phyloP scores from a whole-genome alignment of 2,329 filamentous ascomycete species.

The Hortaea werneckii region DNA sequence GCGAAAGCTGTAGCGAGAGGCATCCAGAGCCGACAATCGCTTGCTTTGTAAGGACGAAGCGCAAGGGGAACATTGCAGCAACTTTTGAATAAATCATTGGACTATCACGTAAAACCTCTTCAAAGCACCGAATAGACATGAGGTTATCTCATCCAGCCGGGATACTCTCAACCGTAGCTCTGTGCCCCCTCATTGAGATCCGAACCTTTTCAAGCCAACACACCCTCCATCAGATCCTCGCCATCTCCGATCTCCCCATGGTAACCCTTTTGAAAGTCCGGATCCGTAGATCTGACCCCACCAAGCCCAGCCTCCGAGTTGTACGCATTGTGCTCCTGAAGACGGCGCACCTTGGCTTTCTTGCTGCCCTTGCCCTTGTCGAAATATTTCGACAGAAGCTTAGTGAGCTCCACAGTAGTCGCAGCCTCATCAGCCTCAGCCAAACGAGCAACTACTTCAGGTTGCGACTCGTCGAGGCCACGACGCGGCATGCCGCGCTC shows the following conservation, averaged over 20 bases:
- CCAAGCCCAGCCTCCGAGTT: slow-evolving; percentile 7
- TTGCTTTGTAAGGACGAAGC: no score
- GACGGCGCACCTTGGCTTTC: slow-evolving; percentile 12
- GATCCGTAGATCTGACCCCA: slow-evolving; percentile 8
- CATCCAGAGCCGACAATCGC: no score
- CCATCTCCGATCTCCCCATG: slow-evolving; percentile 6
- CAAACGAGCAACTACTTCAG: slow-evolving; percentile 20
- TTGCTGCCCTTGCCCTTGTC: slow-evolving; percentile 14
- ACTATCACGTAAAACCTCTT: no score
- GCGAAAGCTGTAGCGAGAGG: no score
- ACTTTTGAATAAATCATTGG: no score
- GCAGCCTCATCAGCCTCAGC: slow-evolving; percentile 11
- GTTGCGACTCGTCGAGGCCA: slow-evolving; percentile 13
- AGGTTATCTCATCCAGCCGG: no score
- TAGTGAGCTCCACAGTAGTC: slow-evolving; percentile 9
- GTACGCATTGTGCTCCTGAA: slow-evolving; percentile 20
- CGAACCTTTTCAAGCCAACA: no score
- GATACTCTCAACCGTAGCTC: no score
- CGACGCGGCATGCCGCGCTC: slow-evolving; percentile 14
- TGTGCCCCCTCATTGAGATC: no score
- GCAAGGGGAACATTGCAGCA: no score
- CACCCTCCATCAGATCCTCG: background rate
- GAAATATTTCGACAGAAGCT: slow-evolving; percentile 8
- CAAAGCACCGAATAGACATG: no score
- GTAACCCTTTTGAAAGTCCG: slow-evolving; percentile 14